Evolutionary conservation across 2,329 filamentous ascomycete species (phyloP), one percentile per base, ranked within the genome.

Genomic region (Diaporthe eres): DNA sequence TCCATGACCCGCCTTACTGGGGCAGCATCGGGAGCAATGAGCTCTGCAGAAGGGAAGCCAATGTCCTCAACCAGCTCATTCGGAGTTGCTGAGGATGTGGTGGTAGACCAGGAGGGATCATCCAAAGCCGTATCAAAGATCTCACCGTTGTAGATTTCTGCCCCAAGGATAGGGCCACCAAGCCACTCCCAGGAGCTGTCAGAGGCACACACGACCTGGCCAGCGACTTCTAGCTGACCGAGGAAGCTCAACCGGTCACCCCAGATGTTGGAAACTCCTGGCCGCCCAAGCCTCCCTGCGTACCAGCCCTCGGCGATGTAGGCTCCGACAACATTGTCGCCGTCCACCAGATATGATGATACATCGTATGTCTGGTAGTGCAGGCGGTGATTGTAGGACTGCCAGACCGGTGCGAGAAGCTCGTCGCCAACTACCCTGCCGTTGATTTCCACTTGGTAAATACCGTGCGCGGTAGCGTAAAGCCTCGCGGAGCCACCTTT

Each of bases 241-340:
- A 83, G 75, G 6, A 81, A 71, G 6, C 80, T 83, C 17, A 83
- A 47, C 1, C 79, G 79, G 60, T 85, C 80, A 2, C 83, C 83
- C 72, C 79, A 84, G 22, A 80, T 60, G 71, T 83, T 83, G 5
- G 83, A 79, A 6, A 63, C 61, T 1, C 81, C 81, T 0, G 72
- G 77, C 34, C 78, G 83, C 10, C 82, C 82, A 5, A 88, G 80
- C 5, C 85, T 81, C 7, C 86, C 86, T 19, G 83, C 79, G 61
- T 85, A 90, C 89, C 88, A 91, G 0, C 89, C 88, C 78, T 89
- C 88, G 4, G 83, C 87, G 9, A 90, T 85, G 22, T 86, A 85
- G 1, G 87, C 84, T 0, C 82, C 85, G 47, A 90, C 81, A 0
- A 81, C 81, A 78, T 89, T 90, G 15, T 74, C 67, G 1, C 82